Evolutionary conservation across 768 basidiomycete genomes (phyloP), one percentile per base, ranked within the genome.

Genomic region (Lentinula aciculospora): DNA sequence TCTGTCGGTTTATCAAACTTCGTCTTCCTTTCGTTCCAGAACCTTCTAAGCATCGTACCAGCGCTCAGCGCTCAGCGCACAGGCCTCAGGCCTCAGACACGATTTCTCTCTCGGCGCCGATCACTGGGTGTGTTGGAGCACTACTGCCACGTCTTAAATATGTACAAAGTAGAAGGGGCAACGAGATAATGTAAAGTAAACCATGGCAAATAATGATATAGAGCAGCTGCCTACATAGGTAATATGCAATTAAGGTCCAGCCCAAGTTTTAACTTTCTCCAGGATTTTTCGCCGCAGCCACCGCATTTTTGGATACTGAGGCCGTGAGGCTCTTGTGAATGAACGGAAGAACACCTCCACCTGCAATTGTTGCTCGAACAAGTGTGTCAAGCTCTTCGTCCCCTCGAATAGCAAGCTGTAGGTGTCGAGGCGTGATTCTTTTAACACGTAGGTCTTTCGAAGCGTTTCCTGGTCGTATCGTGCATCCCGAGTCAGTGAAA

Each of bases 381-480:
- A 98, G 85, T 17, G 85, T 88, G 69, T 98, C 95, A n/a, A 98
- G 86, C 68, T 98, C 95, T 71, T 97, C 94, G 71, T 98, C 95
- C 32, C 95, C 95, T 60, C 94, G 89, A 62, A 98, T 98, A 27
- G 95, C 95, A 28, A 97, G 84, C 71, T 97, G 95, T 62, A 98
- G 72, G 74, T 98, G 95, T 64, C 95, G 88, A 17, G 95, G 95
- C 0, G 93, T 96, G 69, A 98, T 95, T 71, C 95, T 92, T 72
- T 97, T 98, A 47, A 96, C 94, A 50, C 89, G 84, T n/a, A 97
- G 81, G 76, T 98, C 95, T 68, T 97, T 96, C 2, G 94, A 96
- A 28, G 95, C 95, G 70, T 98, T 98, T 23, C 95, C 94, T 95
- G 60, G 15, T 13, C 23, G 10, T 3, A 13, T 19, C 3, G 21